Base-by-base conservation (phyloP, 805 yeast species). In the Wickerhamiella cacticola region DNA sequence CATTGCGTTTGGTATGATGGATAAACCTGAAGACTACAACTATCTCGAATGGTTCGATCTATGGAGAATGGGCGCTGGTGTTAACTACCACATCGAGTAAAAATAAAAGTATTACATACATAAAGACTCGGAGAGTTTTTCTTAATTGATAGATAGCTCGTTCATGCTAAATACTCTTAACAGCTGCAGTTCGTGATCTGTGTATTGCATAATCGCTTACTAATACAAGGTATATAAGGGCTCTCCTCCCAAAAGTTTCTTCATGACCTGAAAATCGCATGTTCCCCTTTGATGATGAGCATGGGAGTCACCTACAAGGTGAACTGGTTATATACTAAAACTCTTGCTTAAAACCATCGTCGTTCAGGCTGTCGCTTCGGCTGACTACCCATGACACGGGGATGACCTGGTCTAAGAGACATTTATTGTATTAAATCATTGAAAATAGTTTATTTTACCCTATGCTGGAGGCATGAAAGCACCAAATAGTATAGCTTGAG, bases 331-430 rank as follows among this genome's bases (percentile, higher is more conserved):
- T 21, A 21, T 33, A 39, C 36, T 25, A 13, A 44, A 43, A 44
- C 35, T 68, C 92, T 79, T 77, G 85, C 80, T 82, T 84, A 86
- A 86, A 86, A 86, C 96, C 96, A 86, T 86, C 86, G 95, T 88
- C 77, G 84, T 80, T 80, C 87, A 85, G 95, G 94, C 81, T 80
- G 86, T 85, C 80, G 71, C 72, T 68, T 58, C 48, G 55, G 57
- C 58, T 63, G 72, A 73, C 69, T 65, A 80, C 76, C 87, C 94
- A 84, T 84, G 94, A 84, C 80, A 79, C 73, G 83, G 88, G 81
- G 95, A 84, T 84, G 94, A 84, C 95, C 95, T 84, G 78, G 60
- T 58, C 56, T 57, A 52, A 53, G 61, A 56, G 50, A 57, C 59
- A 58, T 48, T 39, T 36, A 8, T 45, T 26, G 8, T 26, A 10